Conservation (phyloP, 1,284 basidiomycete genomes). For the Waitea zeae region DNA sequence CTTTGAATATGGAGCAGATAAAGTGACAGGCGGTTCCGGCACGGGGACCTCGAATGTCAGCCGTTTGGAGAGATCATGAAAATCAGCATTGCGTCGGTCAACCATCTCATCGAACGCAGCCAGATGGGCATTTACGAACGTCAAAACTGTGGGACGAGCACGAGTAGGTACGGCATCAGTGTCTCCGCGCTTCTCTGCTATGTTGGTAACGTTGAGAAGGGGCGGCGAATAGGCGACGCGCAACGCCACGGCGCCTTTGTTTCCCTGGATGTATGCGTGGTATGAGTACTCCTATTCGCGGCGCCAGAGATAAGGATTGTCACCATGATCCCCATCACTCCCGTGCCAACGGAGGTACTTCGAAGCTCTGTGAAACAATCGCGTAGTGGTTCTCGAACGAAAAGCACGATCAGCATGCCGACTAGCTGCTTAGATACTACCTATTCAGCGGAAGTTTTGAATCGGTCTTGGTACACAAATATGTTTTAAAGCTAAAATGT, state of each 20-base stretch:
- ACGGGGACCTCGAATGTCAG: constrained; percentile 16
- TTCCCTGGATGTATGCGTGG: constrained; percentile 28
- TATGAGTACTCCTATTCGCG: background rate
- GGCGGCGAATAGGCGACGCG: constrained; percentile 37
- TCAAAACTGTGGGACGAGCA: constrained; percentile 26
- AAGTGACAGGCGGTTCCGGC: background rate
- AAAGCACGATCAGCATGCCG: constrained; percentile 51
- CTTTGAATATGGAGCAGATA: no score
- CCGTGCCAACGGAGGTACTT: constrained; percentile 36
- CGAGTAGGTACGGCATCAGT: background rate
- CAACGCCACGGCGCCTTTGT: constrained; percentile 55
- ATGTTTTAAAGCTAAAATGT: constrained; percentile 26
- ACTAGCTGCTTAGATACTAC: constrained; percentile 60
- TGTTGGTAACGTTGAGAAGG: constrained; percentile 7
- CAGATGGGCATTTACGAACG: constrained; percentile 62
- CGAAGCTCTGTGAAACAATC: constrained; percentile 33
- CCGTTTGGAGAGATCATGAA: constrained; percentile 40
- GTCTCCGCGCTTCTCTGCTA: no score
- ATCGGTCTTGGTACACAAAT: constrained; percentile 44
- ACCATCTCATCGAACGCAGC: constrained; percentile 68
- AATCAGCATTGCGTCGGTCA: constrained; percentile 52
- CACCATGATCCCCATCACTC: constrained; percentile 63
- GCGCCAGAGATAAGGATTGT: constrained; percentile 4
- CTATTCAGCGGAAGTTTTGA: constrained; percentile 17
- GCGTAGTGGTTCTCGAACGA: constrained; percentile 36